A percentile compares a stretch with the other conserved stretches of the same genome.
phyloP scores from a whole-genome alignment of 2,329 filamentous ascomycete species.

The Aureobasidium pullulans region DNA sequence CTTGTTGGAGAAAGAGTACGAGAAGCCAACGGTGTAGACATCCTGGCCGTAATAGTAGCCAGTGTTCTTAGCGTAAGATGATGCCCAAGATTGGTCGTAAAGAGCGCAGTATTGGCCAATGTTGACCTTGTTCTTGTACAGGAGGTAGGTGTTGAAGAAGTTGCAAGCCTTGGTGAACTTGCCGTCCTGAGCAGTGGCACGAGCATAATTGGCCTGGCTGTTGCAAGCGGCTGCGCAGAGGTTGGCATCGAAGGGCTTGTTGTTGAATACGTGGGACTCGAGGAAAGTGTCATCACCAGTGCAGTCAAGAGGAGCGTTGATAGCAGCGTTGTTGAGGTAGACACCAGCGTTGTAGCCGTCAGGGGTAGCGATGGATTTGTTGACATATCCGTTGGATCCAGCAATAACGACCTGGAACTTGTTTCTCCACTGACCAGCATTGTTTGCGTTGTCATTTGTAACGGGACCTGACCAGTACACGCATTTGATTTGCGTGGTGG shows the following conservation, averaged over 20 bases:
- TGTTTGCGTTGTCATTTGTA: slow-evolving; percentile 24
- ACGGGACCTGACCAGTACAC: slow-evolving; percentile 28
- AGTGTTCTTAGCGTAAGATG: slow-evolving; percentile 19
- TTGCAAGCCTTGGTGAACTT: slow-evolving; percentile 14
- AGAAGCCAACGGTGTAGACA: slow-evolving; percentile 15
- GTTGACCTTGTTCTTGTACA: slow-evolving; percentile 30
- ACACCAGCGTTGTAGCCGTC: slow-evolving; percentile 26
- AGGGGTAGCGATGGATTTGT: slow-evolving; percentile 17
- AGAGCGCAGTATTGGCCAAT: slow-evolving; percentile 33
- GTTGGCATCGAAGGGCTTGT: slow-evolving; percentile 19
- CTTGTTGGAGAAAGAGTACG: slow-evolving; percentile 15
- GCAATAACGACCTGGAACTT: slow-evolving; percentile 36
- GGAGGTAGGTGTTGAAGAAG: slow-evolving; percentile 34
- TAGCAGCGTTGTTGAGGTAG: slow-evolving; percentile 20
- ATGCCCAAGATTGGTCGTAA: slow-evolving; percentile 24
- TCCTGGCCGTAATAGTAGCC: slow-evolving; percentile 15
- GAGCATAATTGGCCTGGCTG: slow-evolving; percentile 10
- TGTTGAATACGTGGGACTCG: slow-evolving; percentile 13
- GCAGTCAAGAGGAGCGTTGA: slow-evolving; percentile 24
- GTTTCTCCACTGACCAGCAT: slow-evolving; percentile 27
- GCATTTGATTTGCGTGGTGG: slow-evolving; percentile 27
- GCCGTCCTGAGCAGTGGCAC: slow-evolving; percentile 9
- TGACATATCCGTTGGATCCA: slow-evolving; percentile 34
- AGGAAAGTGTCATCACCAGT: slow-evolving; percentile 20
- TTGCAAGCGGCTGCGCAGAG: slow-evolving; percentile 24